A percentile compares a stretch with the other conserved stretches of the same genome.
Conservation (phyloP, 2,329 filamentous ascomycete species). For the Ophiocordyceps camponoti-rufipedis region DNA sequence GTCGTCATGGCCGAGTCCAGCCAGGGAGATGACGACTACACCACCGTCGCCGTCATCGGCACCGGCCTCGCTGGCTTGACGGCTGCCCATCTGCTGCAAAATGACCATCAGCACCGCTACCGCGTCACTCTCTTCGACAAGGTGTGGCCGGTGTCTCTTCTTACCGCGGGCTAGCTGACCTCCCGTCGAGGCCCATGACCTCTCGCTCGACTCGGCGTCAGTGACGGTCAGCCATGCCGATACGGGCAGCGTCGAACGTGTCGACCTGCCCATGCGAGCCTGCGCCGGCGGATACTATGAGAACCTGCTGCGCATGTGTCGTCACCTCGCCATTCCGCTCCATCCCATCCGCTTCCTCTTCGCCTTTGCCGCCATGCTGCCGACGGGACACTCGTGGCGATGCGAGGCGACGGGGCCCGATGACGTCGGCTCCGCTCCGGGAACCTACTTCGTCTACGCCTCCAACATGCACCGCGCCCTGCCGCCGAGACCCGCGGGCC, state of each 20-base stretch:
- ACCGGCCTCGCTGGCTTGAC: slow-evolving; percentile 19
- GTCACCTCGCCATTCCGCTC: slow-evolving; percentile 26
- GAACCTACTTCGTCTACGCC: slow-evolving; percentile 31
- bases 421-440: slow-evolving; percentile 7
- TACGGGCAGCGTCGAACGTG: slow-evolving; percentile 13
- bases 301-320: slow-evolving; percentile 37
- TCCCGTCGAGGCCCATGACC: slow-evolving; percentile 10
- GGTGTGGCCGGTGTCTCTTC: slow-evolving; percentile 6
- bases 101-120: slow-evolving; percentile 12
- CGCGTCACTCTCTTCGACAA: slow-evolving; percentile 18
- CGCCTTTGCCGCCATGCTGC: slow-evolving; percentile 22
- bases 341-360: slow-evolving; percentile 33
- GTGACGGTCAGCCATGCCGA: slow-evolving; percentile 14
- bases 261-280: slow-evolving; percentile 21
- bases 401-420: slow-evolving; percentile 1
- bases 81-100: slow-evolving; percentile 15
- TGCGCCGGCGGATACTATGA: slow-evolving; percentile 28
- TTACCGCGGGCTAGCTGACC: not conserved
- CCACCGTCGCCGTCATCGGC: slow-evolving; percentile 15
- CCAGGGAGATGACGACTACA: not conserved
- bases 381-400: slow-evolving; percentile 1
- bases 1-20: not conserved
- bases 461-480: slow-evolving; percentile 32
- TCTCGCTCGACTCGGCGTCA: slow-evolving; percentile 20
- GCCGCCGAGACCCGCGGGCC: slow-evolving; percentile 20